Conservation (phyloP, 164 flowering plant species). For the Vitis rotundifolia region DNA sequence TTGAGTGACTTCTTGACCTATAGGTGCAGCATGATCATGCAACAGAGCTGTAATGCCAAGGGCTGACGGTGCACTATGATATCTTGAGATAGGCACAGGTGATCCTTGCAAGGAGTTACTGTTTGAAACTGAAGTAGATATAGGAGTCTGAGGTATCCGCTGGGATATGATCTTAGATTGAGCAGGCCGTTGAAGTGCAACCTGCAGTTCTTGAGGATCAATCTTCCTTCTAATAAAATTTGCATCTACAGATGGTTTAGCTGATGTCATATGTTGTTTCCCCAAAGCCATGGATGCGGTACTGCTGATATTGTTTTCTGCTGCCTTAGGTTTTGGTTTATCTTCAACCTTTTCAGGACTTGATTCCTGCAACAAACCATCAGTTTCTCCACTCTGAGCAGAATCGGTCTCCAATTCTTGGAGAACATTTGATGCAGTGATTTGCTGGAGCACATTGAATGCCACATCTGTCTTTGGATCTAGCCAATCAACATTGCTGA, state of each 20-base stretch:
- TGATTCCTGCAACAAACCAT: slow-evolving; percentile 19
- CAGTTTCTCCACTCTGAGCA: slow-evolving; percentile 21
- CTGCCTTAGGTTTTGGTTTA: slow-evolving; percentile 17
- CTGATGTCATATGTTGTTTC: slow-evolving; percentile 14
- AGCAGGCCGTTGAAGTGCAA: slow-evolving; percentile 45
- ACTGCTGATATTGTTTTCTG: slow-evolving; percentile 26
- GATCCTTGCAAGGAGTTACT: slow-evolving; percentile 61
- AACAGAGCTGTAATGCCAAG: slow-evolving; percentile 79
- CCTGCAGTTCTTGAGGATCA: slow-evolving; percentile 40
- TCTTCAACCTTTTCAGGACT: slow-evolving; percentile 25
- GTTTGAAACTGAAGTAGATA: slow-evolving; percentile 45
- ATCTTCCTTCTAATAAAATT: slow-evolving; percentile 23
- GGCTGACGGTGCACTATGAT: slow-evolving; percentile 67
- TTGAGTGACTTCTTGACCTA: slow-evolving; percentile 19
- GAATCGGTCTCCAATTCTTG: slow-evolving; percentile 41
- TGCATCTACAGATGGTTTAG: slow-evolving; percentile 19
- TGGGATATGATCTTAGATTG: slow-evolving; percentile 62
- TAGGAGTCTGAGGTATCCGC: slow-evolving; percentile 37
- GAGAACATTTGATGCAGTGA: slow-evolving; percentile 40
- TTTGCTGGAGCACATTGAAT: slow-evolving; percentile 47
- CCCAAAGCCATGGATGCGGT: slow-evolving; percentile 4
- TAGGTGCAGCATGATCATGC: slow-evolving; percentile 47
- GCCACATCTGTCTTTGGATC: slow-evolving; percentile 64
- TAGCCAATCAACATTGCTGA: slow-evolving; percentile 72
- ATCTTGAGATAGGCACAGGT: slow-evolving; percentile 56